These are phyloP conservation scores for Balansia obtecta DNA, from an alignment of 2,329 filamentous ascomycete genomes.

Conservation along the genomic window DNA sequence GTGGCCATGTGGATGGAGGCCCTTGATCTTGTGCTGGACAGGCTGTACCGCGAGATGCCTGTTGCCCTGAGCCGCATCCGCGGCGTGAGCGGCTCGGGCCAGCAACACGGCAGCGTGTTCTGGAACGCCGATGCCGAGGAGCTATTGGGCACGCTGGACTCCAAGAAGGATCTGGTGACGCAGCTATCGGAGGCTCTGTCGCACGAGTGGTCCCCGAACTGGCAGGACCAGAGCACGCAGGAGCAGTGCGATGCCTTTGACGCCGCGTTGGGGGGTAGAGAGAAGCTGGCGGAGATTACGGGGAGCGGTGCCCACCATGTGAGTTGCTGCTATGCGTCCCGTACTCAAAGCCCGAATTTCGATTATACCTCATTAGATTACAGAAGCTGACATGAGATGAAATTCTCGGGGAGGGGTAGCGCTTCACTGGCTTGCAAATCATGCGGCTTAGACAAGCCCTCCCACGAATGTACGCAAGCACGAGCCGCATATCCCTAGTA, in stretches of 20 bases:
- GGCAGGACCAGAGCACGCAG: conserved; percentile 96
- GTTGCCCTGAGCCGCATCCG: conserved; percentile 58
- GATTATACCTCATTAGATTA: too few species aligned
- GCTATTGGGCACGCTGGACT: conserved; percentile 48
- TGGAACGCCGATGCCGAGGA: conserved; percentile 63
- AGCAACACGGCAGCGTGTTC: conserved; percentile 97
- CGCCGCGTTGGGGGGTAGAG: conserved; percentile 49
- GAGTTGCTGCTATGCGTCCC: conserved; percentile 21
- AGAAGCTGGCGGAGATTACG: conserved; percentile 63
- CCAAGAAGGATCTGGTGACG: conserved; percentile 49
- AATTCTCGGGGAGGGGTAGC: conserved; percentile 32
- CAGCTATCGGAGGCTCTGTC: conserved; percentile 67
- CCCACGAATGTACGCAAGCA: conserved; percentile 68
- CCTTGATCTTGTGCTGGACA: conserved; percentile 68
- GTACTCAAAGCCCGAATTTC: too few species aligned
- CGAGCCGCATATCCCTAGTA: conserved; percentile 79
- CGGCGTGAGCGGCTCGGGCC: conserved; percentile 81
- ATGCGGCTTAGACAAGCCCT: conserved; percentile 72
- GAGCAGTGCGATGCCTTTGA: conserved; percentile 85
- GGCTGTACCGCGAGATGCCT: conserved; percentile 52
- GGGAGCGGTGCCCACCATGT: conserved; percentile 93
- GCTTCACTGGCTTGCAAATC: conserved; percentile 96
- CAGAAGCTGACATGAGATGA: too few species aligned
- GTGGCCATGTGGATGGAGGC: conserved; percentile 93
- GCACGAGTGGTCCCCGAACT: conserved; percentile 83